phyloP scores from a whole-genome alignment of 805 yeast species.

The Wickerhamomyces silvicola region DNA sequence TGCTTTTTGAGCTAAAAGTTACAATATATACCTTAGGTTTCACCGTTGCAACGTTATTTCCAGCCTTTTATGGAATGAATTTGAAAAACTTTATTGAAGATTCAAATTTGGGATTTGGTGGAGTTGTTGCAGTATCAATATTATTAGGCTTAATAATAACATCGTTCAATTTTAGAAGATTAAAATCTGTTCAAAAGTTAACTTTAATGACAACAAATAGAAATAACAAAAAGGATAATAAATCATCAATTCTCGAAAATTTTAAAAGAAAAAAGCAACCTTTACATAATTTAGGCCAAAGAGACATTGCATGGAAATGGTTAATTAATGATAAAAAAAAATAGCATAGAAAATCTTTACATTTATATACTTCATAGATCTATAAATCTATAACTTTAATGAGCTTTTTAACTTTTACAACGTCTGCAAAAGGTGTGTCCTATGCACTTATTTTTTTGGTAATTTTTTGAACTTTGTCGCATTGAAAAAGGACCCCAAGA shows the following conservation, averaged over 20 bases:
- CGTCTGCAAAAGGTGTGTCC: too few relatives aligned
- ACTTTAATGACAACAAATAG: constrained; percentile 43
- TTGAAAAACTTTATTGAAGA: constrained; percentile 73
- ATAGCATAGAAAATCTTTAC: constrained; percentile 6
- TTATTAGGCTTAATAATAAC: constrained; percentile 51
- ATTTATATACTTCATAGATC: constrained; percentile 1
- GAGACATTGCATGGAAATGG: constrained; percentile 53
- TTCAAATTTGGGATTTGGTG: constrained; percentile 53
- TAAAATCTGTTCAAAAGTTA: constrained; percentile 57
- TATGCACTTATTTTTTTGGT: too few relatives aligned
- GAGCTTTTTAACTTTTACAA: too few relatives aligned
- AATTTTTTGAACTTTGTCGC: too few relatives aligned
- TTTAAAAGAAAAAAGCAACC: not conserved
- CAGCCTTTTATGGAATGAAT: constrained; percentile 90
- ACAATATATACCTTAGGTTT: constrained; percentile 81
- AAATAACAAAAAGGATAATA: not conserved
- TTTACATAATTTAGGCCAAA: constrained; percentile 21
- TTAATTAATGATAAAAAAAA: constrained; percentile 39
- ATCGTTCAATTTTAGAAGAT: constrained; percentile 45
- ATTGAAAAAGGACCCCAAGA: too few relatives aligned
- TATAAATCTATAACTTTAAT: too few relatives aligned
- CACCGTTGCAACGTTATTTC: constrained; percentile 76
- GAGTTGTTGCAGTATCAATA: constrained; percentile 46
- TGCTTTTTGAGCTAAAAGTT: constrained; percentile 79
- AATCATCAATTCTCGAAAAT: not conserved